Evolutionary conservation across 2,329 filamentous ascomycete genomes (phyloP), one percentile per base, ranked within the genome.

Genomic region (Diaporthe sp.): DNA sequence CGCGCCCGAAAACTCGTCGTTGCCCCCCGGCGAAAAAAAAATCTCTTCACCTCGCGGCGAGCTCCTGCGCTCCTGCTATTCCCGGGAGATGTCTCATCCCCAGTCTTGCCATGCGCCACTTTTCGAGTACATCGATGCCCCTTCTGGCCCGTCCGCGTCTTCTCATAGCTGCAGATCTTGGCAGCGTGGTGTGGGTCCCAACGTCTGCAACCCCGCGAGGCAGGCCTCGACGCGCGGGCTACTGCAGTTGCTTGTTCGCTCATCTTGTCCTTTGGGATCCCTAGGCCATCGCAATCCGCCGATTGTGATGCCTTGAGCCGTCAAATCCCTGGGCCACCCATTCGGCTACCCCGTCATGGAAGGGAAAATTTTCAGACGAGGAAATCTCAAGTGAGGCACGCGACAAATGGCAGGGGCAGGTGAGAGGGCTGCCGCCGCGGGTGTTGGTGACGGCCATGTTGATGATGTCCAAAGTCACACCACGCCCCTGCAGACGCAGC

Each of bases 21-120:
- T 31, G 34, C 34, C 37, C 28, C 68, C 34, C 25, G 22, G 28
- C 22, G n/a, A 12, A 9, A 22, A 57, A 46, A 70, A 75, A 75
- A 72, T 51, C 61, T 73, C 37, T 68, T 65, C 74, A 37, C 15
- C 42, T 73, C 74, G 61, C 70, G 49, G 74, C 70, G 44, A 49
- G 28, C 42, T 55, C 19, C 10, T n/a, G n/a, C 65, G 44, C 44
- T 60, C 72, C 65, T 70, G 28, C 31, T 73, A 42, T 67, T 74
- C 72, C 51, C 62, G 62, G 67, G 34, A 55, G n/a, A 53, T 53
- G 15, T 28, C 49, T 68, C 65, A 39, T 17, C 31, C 62, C 62
- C 44, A 51, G 42, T 67, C 62, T 67, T 19, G 19, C 44, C 46
- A 68, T 37, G 62, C 44, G 62, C 62, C 62, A 68, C 62, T 51